phyloP scores from a whole-genome alignment of 2,329 filamentous ascomycete species.

The Metarhizium robertsii region DNA sequence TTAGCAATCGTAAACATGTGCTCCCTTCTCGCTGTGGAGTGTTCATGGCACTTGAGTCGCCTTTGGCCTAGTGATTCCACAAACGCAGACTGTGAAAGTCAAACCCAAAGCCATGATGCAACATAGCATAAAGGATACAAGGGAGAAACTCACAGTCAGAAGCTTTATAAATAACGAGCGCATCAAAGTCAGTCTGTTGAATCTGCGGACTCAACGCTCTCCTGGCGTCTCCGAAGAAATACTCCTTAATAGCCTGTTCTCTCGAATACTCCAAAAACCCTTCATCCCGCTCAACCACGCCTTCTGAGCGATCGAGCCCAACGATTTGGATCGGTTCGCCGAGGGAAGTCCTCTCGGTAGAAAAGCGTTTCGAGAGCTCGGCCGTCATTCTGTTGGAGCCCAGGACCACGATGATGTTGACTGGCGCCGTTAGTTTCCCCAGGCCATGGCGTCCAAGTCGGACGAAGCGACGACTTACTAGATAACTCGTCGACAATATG shows the following conservation, averaged over 20 bases:
- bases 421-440: conserved; percentile 38
- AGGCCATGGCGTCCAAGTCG: too few species aligned
- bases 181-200: conserved; percentile 70
- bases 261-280: conserved; percentile 63
- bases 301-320: conserved; percentile 74
- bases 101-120: background rate
- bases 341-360: conserved; percentile 40
- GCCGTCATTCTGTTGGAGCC: conserved; percentile 69
- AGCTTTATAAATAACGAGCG: conserved; percentile 64
- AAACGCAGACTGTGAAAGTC: background rate
- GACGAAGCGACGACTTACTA: conserved; percentile 20
- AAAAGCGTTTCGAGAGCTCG: conserved; percentile 64
- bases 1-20: background rate
- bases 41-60: background rate
- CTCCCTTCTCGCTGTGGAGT: background rate
- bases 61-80: background rate
- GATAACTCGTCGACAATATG: conserved; percentile 59
- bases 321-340: conserved; percentile 68
- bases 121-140: background rate
- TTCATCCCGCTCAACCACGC: conserved; percentile 69
- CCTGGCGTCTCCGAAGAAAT: conserved; percentile 81
- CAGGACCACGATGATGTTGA: conserved; percentile 74
- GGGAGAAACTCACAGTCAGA: conserved; percentile 42
- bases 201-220: conserved; percentile 79
- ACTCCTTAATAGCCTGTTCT: conserved; percentile 74